Conservation (phyloP, 768 basidiomycete genomes). For the Xerocomus spinulosus region DNA sequence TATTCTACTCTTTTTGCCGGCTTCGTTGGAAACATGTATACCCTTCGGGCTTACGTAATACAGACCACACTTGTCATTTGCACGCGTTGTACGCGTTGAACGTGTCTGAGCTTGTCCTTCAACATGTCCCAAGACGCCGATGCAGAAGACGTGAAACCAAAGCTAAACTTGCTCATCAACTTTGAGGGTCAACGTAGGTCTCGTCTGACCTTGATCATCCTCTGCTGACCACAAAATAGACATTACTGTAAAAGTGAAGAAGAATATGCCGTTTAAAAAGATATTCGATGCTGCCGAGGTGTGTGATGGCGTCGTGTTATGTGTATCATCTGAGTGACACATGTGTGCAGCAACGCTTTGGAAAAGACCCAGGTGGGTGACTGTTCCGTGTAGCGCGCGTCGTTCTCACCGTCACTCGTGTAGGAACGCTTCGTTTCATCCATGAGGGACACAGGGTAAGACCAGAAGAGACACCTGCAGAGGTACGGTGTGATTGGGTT, state of each 20-base stretch:
- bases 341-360: slow-evolving; percentile 48
- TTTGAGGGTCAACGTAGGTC: slow-evolving; percentile 52
- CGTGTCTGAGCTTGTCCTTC: neutral
- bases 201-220: neutral
- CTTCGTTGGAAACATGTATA: slow-evolving; percentile 12
- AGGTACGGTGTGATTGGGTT: slow-evolving; percentile 34
- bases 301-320: slow-evolving; percentile 16
- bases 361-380: slow-evolving; percentile 48
- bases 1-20: slow-evolving; percentile 7
- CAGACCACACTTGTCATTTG: too few species aligned
- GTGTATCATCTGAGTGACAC: neutral
- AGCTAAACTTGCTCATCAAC: slow-evolving; percentile 55
- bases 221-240: slow-evolving; percentile 33
- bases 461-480: slow-evolving; percentile 48
- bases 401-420: neutral
- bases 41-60: slow-evolving; percentile 22
- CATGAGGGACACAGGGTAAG: slow-evolving; percentile 50
- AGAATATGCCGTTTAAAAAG: slow-evolving; percentile 59
- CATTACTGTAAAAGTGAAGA: slow-evolving; percentile 64
- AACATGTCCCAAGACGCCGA: slow-evolving; percentile 33
- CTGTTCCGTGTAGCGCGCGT: neutral
- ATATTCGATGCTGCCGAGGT: slow-evolving; percentile 68
- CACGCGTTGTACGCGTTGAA: neutral
- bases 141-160: slow-evolving; percentile 58
- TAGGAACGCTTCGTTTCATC: slow-evolving; percentile 62